Evolutionary conservation across 2,329 filamentous ascomycete genomes (phyloP), one percentile per base, ranked within the genome.

Genomic region (Alternaria alternata): DNA sequence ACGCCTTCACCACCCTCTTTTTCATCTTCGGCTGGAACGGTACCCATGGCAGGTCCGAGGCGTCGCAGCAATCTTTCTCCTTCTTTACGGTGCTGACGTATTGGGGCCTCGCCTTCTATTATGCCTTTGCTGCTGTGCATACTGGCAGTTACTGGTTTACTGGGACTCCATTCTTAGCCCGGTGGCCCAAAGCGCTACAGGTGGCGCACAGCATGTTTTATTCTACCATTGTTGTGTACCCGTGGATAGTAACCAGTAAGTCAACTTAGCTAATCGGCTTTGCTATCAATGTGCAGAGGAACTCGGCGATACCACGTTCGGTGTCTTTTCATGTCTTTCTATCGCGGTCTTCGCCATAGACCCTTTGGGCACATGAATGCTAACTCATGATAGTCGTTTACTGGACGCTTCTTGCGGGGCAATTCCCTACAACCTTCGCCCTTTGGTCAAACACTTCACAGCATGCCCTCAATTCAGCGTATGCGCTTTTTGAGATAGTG

Each of bases 71-170:
- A 46, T 85, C 84, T 46, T 95, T 96, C 81, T 92, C 89, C 70
- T 96, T 88, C 83, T 96, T 96, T 82, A 96, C 93, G 28, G 83
- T 89, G 71, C 82, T 95, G 59, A 92, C 90, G 9, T 95, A 90
- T 83, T 95, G 91, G 91, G 91, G 91, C 2, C 80, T 94, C 36
- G 88, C 86, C 24, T 94, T 94, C 80, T 96, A 96, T 83, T 89
- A 90, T 75, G 82, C 88, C 57, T 81, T 89, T 71, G 84, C 90
- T 1, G 83, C 89, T 18, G 63, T 87, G 18, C 92, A 96, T 81
- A 93, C 91, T 6, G 80, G 87, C 53, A 84, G 83, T 48, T 95
- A 94, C 80, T 79, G 75, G 72, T 57, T 76, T 11, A 76, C 73
- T 3, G 79, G 79, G 7, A 72, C 62, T 2, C 69, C 79, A 5